Evolutionary conservation across 352 stramenopile species (phyloP).

Genomic region (Phytophthora sansomeana): DNA sequence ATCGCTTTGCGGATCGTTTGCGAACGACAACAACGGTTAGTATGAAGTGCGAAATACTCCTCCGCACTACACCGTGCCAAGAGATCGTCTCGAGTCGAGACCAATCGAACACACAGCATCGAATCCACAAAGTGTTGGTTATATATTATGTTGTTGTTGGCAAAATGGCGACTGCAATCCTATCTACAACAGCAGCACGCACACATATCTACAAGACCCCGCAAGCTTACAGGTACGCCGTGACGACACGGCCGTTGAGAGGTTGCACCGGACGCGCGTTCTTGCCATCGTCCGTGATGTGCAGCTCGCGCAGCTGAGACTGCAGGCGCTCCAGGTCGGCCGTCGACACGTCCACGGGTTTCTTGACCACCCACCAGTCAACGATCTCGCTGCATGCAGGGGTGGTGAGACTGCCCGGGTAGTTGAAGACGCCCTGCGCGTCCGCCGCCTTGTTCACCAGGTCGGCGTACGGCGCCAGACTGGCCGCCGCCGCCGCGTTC

Average conservation of each 20-base stretch:
- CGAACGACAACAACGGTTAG: no score
- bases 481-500: neutral
- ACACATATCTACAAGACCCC: neutral
- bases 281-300: constrained; percentile 38
- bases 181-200: neutral
- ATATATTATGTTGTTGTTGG: neutral
- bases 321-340: constrained; percentile 34
- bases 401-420: constrained; percentile 59
- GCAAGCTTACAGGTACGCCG: neutral
- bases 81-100: neutral
- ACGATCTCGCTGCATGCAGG: constrained; percentile 54
- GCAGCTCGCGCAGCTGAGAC: constrained; percentile 23
- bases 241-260: constrained; percentile 36
- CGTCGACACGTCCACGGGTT: constrained; percentile 42
- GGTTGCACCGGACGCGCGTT: constrained; percentile 40
- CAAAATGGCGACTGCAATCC: neutral
- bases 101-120: neutral
- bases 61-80: no score
- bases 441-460: constrained; percentile 9
- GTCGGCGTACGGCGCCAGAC: constrained; percentile 16
- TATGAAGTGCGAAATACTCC: no score
- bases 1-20: no score
- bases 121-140: neutral
- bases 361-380: constrained; percentile 61
- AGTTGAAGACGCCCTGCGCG: constrained; percentile 45